Conservation (phyloP, 306 rosid genomes). For the Rubus idaeus region DNA sequence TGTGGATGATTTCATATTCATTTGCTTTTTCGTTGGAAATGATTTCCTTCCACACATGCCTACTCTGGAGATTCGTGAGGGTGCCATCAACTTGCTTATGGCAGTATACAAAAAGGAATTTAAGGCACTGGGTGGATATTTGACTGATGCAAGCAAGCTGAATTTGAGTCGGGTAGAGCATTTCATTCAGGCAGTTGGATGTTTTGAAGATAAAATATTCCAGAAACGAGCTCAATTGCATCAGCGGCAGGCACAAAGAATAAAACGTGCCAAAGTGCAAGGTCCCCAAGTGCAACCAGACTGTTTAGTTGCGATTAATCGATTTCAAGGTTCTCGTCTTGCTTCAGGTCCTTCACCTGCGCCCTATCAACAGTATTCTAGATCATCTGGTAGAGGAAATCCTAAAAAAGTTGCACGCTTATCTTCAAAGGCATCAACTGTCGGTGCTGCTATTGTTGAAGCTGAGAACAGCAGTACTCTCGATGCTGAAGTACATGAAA, state of each 20-base stretch:
- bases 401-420: conserved; percentile 54
- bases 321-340: conserved; percentile 89
- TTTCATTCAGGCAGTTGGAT: conserved; percentile 91
- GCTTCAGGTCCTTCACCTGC: conserved; percentile 78
- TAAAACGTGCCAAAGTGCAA: conserved; percentile 76
- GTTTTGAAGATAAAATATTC: conserved; percentile 81
- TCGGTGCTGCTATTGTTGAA: conserved; percentile 93
- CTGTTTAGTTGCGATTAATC: conserved; percentile 66
- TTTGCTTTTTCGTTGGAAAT: conserved; percentile 91
- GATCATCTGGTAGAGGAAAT: conserved; percentile 24
- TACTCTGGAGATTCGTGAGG: conserved; percentile 96
- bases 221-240: conserved; percentile 83
- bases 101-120: conserved; percentile 95
- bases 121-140: conserved; percentile 68
- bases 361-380: conserved; percentile 52
- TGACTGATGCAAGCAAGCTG: conserved; percentile 85
- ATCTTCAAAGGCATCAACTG: conserved; percentile 48
- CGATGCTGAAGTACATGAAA: conserved; percentile 48
- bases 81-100: conserved; percentile 86
- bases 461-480: conserved; percentile 52
- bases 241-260: conserved; percentile 85
- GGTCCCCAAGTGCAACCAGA: conserved; percentile 72
- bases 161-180: conserved; percentile 74
- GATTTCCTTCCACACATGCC: conserved; percentile 99
- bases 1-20: conserved; percentile 93